Percentiles rank a stretch among this genome's conserved stretches.
Evolutionary conservation across 192 early-diverging fungal genomes (phyloP).

Genomic region (Helicostylum pulchrum): DNA sequence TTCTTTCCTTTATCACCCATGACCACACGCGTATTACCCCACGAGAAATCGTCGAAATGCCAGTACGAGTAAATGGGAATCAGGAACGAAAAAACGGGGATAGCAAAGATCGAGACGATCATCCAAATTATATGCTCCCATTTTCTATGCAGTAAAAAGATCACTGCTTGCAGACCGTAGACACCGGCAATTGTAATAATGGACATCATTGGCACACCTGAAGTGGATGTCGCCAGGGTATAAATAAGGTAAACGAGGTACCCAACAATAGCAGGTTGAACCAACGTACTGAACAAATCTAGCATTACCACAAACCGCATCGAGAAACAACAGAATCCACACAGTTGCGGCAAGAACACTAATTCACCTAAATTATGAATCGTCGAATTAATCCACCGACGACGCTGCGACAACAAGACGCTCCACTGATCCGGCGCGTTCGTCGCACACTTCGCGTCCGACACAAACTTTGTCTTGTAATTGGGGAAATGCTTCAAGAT

Average conservation of each 20-base stretch:
- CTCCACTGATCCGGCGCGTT: slow-evolving; percentile 90
- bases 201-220: slow-evolving; percentile 72
- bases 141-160: slow-evolving; percentile 70
- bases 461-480: slow-evolving; percentile 88
- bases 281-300: slow-evolving; percentile 86
- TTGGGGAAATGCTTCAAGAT: slow-evolving; percentile 97
- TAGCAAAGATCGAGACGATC: slow-evolving; percentile 89
- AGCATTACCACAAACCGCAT: slow-evolving; percentile 94
- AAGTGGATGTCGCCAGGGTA: slow-evolving; percentile 49
- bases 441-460: slow-evolving; percentile 89
- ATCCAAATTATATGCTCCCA: slow-evolving; percentile 95
- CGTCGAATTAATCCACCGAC: slow-evolving; percentile 99
- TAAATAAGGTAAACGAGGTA: slow-evolving; percentile 86
- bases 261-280: slow-evolving; percentile 86
- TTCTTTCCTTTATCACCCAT: slow-evolving; percentile 81
- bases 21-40: slow-evolving; percentile 95
- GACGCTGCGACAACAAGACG: slow-evolving; percentile 92
- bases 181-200: slow-evolving; percentile 80
- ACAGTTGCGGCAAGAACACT: slow-evolving; percentile 87
- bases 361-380: slow-evolving; percentile 97
- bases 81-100: slow-evolving; percentile 81
- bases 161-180: slow-evolving; percentile 85
- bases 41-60: slow-evolving; percentile 99
- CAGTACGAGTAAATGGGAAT: slow-evolving; percentile 93
- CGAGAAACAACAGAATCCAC: slow-evolving; percentile 96